Evolutionary conservation across 129 eudicot genomes (phyloP).

Genomic region (Smallanthus sonchifolius): DNA sequence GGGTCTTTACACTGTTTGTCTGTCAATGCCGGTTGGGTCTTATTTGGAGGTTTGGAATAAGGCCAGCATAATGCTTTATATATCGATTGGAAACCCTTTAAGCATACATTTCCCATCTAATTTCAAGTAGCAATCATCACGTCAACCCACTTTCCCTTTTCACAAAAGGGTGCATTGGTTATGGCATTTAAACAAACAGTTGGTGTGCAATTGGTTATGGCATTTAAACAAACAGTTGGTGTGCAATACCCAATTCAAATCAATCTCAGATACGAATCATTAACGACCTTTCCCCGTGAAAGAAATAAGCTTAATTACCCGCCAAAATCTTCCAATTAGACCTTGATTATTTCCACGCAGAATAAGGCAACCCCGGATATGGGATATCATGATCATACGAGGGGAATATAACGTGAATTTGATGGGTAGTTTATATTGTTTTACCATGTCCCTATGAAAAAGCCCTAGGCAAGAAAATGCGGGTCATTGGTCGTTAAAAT

Average conservation of each 20-base stretch:
- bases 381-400: not conserved
- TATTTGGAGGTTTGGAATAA: slow-evolving; percentile 19
- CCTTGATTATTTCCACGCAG: slow-evolving; percentile 8
- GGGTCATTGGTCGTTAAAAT: slow-evolving; percentile 4
- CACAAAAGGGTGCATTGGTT: not conserved
- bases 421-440: slow-evolving; percentile 1
- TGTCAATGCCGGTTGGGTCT: slow-evolving; percentile 13
- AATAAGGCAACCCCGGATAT: slow-evolving; percentile 1
- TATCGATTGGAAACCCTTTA: slow-evolving; percentile 32
- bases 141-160: not conserved
- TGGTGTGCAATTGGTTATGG: slow-evolving; percentile 4
- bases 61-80: slow-evolving; percentile 35
- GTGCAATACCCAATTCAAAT: not conserved
- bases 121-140: not conserved
- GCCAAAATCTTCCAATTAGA: slow-evolving; percentile 13
- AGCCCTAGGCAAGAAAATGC: not conserved
- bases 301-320: slow-evolving; percentile 13
- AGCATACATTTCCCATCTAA: slow-evolving; percentile 56
- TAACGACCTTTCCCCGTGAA: not conserved
- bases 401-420: not conserved
- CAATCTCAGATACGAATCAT: not conserved
- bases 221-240: slow-evolving; percentile 15
- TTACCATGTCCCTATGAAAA: not conserved
- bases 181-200: slow-evolving; percentile 7
- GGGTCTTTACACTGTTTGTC: slow-evolving; percentile 19